Evolutionary conservation across 2,329 filamentous ascomycete species (phyloP), one percentile per base, ranked within the genome.

Genomic region (Coniochaeta sp.): DNA sequence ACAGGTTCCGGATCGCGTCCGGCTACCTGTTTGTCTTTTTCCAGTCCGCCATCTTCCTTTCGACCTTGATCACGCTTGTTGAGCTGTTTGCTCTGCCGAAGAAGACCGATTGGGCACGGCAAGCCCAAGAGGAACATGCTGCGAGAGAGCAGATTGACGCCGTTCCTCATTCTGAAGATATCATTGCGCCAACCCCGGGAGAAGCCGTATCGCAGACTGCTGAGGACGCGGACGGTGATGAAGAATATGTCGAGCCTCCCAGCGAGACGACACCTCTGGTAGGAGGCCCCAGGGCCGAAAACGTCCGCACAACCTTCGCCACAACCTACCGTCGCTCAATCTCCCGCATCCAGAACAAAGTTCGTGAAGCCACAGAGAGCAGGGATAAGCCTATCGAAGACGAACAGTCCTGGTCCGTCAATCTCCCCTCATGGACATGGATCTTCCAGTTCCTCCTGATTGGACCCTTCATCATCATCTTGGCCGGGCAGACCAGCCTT

Each of bases 371-470:
- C 40, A 64, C 62, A 33, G 63, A 63, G 63, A 66, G 63, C 17
- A 67, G 60, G 61, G 61, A 71, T 1, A 67, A 76, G 59, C 74
- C 80, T 0, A 92, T 88, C 69, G 83, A 83, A 14, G 77, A 84
- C 59, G 95, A 98, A 70, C 95, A 98, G 72, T 77, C 82, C 16
- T 99, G 95, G 95, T 96, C 91, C 58, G 83, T 83, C 4, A 81
- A 81, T 40, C 76, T 98, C 59, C 91, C 91, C 1, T 84, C 82
- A 52, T 97, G 89, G 89, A 87, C 89, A 19, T 99, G 95, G 95
- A 73, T 95, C 47, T 67, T 96, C 19, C 93, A 99, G 68, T 88
- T 97, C 64, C 77, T 98, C 3, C 70, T 97, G 17, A 77, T 96
- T 11, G 89, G 85, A 0, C 92, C 93, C 0, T 84, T 96, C 58